A percentile compares a stretch with the other conserved stretches of the same genome.
These are phyloP conservation scores for Hypholoma sublateritium DNA, from an alignment of 768 basidiomycete species.

Conservation along the genomic window DNA sequence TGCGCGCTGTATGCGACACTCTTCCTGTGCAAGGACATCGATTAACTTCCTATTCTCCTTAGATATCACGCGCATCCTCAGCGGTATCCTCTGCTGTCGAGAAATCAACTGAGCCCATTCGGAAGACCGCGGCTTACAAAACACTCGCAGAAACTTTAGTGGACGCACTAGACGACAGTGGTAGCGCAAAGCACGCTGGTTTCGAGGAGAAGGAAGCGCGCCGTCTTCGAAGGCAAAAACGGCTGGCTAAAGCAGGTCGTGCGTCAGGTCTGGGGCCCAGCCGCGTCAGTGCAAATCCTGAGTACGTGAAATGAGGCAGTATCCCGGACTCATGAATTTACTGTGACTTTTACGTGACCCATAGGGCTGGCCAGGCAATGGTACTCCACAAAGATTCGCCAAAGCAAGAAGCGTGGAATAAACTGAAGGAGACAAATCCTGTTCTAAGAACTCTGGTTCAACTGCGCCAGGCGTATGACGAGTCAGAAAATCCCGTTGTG, in stretches of 20 bases:
- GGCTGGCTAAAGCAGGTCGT: constrained; percentile 85
- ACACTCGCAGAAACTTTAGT: constrained; percentile 82
- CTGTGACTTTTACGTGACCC: background rate
- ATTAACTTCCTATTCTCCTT: background rate
- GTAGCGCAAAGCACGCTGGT: constrained; percentile 91
- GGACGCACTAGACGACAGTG: constrained; percentile 93
- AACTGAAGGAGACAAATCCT: constrained; percentile 78
- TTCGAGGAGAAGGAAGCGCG: constrained; percentile 95
- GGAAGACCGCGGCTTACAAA: constrained; percentile 95
- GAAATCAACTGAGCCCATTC: constrained; percentile 93
- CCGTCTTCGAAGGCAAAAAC: constrained; percentile 71
- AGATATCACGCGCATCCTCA: constrained; percentile 86
- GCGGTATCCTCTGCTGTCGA: constrained; percentile 86
- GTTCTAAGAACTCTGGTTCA: constrained; percentile 58
- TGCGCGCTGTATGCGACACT: constrained; percentile 68
- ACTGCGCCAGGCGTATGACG: constrained; percentile 75
- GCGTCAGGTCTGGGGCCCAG: constrained; percentile 54
- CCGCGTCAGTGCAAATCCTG: constrained; percentile 69
- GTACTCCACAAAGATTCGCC: constrained; percentile 83
- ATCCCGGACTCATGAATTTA: constrained; percentile 1
- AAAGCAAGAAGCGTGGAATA: constrained; percentile 78
- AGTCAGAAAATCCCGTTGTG: constrained; percentile 91
- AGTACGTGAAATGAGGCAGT: constrained; percentile 43
- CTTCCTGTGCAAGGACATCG: background rate
- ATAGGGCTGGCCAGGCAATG: constrained; percentile 82